phyloP scores from a whole-genome alignment of 2,329 filamentous ascomycete genomes.

The Aspergillus sp. region DNA sequence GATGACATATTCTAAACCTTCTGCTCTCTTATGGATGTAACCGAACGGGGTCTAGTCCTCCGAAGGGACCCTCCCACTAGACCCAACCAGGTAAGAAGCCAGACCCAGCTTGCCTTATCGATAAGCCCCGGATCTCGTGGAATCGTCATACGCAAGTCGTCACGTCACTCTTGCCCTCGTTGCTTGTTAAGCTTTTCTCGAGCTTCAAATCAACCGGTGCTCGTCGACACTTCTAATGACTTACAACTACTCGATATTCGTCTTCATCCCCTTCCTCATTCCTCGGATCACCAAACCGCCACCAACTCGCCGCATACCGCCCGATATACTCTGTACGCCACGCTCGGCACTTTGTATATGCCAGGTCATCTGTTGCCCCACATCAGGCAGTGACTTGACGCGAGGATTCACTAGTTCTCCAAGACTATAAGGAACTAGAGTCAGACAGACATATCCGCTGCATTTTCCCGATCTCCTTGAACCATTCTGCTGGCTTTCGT shows the following conservation, averaged over 20 bases:
- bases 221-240: not conserved
- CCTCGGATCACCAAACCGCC: not conserved
- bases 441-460: slow-evolving; percentile 15
- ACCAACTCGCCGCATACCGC: too few relatives aligned
- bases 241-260: too few relatives aligned
- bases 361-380: slow-evolving; percentile 11
- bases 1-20: not conserved
- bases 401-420: slow-evolving; percentile 15
- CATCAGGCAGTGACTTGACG: slow-evolving; percentile 12
- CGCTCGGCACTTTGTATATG: too few relatives aligned
- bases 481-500: not conserved
- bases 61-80: slow-evolving; percentile 12
- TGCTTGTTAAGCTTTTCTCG: not conserved
- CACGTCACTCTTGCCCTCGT: slow-evolving; percentile 19
- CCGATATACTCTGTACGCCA: too few relatives aligned
- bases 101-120: slow-evolving; percentile 16
- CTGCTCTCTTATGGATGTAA: slow-evolving; percentile 15
- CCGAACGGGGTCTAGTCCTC: slow-evolving; percentile 18
- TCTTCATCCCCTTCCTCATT: not conserved
- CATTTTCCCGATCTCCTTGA: not conserved
- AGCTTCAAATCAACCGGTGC: not conserved
- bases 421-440: slow-evolving; percentile 12
- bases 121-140: slow-evolving; percentile 31
- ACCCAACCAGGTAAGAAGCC: slow-evolving; percentile 3
- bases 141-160: slow-evolving; percentile 31